Evolutionary conservation across 2,329 filamentous ascomycete genomes (phyloP), one percentile per base, ranked within the genome.

Genomic region (Aspergillus amoenus): DNA sequence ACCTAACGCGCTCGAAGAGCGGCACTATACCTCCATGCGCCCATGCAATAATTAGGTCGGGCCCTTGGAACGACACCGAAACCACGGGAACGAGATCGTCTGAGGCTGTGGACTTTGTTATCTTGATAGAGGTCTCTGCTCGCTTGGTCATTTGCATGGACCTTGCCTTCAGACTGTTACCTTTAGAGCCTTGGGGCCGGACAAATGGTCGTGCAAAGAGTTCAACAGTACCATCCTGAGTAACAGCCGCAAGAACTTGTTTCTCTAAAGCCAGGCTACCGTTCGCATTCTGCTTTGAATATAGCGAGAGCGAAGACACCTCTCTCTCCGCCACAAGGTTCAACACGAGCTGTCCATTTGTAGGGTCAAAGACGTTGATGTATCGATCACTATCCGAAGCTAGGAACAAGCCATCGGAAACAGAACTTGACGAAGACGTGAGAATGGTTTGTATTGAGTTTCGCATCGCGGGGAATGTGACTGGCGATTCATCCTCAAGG

Each of bases 321-420:
- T 81, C 79, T 30, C 76, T 77, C 22, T 79, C 76, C 22, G 79
- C 75, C 5, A 81, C 76, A n/a, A 82, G 68, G 30, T 79, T 80
- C 52, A 78, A 73, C 4, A 78, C 70, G 17, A 79, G 72, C 58
- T 75, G 78, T 40, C 74, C 71, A 50, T 69, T 73, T 42, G 74
- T 58, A 15, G 74, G 67, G 59, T 80, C 74, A 54, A 81, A 81
- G 37, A 82, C 70, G 58, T 79, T 81, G 60, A 82, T 76, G 61
- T 78, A 81, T 47, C 79, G 77, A 59, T 80, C 79, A 13, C 73
- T 71, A 62, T 82, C 79, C 27, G 79, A 77, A 11, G 78, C 78
- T 18, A 82, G 74, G 65, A 82, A 82, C 45, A 69, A 62, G 27
- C 73, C 73, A 18, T 70, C 64, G 22, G 67, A 65, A 46, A 64